phyloP scores from a whole-genome alignment of 805 yeast species.

The Zygoascus biomembranicola region DNA sequence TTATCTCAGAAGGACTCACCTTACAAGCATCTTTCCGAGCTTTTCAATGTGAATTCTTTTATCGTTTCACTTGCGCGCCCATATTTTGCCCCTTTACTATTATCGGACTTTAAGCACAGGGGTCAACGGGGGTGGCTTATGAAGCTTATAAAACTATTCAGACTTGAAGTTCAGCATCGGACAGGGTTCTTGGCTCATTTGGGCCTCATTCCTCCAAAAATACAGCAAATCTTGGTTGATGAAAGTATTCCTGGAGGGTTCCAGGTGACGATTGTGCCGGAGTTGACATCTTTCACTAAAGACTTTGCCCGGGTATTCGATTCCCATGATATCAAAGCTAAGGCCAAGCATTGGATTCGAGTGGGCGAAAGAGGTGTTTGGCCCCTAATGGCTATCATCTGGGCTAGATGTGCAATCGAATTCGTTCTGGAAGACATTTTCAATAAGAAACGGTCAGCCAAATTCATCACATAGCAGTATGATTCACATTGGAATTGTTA shows the following conservation, averaged over 20 bases:
- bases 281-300: constrained; percentile 56
- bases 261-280: constrained; percentile 89
- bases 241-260: constrained; percentile 78
- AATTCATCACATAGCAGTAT: neutral
- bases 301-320: constrained; percentile 75
- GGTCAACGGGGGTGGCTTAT: constrained; percentile 31
- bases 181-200: constrained; percentile 70
- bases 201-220: constrained; percentile 61
- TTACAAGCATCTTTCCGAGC: constrained; percentile 79
- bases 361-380: constrained; percentile 91
- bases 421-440: constrained; percentile 75
- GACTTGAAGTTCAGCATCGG: constrained; percentile 78
- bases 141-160: constrained; percentile 46
- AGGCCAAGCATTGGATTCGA: constrained; percentile 79
- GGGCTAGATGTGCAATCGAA: constrained; percentile 87
- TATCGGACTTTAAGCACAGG: constrained; percentile 70
- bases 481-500: neutral
- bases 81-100: constrained; percentile 80
- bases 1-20: constrained; percentile 50
- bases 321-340: constrained; percentile 57
- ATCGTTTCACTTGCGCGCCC: constrained; percentile 89
- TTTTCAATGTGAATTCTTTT: constrained; percentile 91
- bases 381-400: constrained; percentile 78
- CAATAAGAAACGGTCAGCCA: constrained; percentile 22
- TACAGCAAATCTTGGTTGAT: constrained; percentile 75